Conservation (phyloP, 352 stramenopile species). For the Phytophthora foliorum region DNA sequence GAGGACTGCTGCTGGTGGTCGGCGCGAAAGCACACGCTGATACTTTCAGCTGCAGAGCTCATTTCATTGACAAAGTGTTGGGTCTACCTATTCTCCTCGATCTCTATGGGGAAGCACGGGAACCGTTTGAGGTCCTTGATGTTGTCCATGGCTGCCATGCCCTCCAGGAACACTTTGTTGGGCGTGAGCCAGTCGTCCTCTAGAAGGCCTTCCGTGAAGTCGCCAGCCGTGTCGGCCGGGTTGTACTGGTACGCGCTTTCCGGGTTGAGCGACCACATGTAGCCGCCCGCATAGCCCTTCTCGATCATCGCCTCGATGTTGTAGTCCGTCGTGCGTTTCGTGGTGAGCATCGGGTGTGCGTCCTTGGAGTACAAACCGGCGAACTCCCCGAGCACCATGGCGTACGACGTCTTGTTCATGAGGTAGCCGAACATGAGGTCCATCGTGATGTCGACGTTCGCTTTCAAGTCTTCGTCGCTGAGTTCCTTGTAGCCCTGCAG, state of each 20-base stretch:
- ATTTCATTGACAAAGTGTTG: neutral
- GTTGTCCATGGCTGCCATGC: slow-evolving; percentile 52
- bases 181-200: slow-evolving; percentile 65
- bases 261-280: slow-evolving; percentile 74
- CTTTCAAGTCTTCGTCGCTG: slow-evolving; percentile 52
- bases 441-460: slow-evolving; percentile 64
- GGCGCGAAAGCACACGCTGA: slow-evolving; percentile 12
- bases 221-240: slow-evolving; percentile 52
- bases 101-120: slow-evolving; percentile 54
- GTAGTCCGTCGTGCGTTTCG: slow-evolving; percentile 58
- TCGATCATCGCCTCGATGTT: slow-evolving; percentile 61
- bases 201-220: slow-evolving; percentile 62
- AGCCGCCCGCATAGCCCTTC: slow-evolving; percentile 53
- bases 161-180: slow-evolving; percentile 60
- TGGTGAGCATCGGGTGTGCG: slow-evolving; percentile 46
- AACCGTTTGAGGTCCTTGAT: slow-evolving; percentile 60
- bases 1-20: neutral
- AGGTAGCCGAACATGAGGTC: slow-evolving; percentile 76
- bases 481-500: slow-evolving; percentile 46
- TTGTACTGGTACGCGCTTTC: slow-evolving; percentile 73
- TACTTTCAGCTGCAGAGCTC: slow-evolving; percentile 2
- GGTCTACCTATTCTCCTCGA: slow-evolving; percentile 23
- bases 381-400: slow-evolving; percentile 62
- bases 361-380: slow-evolving; percentile 60
- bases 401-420: slow-evolving; percentile 38